A percentile compares a stretch with the other conserved stretches of the same genome.
phyloP scores from a whole-genome alignment of 371 early-diverging fungal genomes.

The Mucor mucedo region DNA sequence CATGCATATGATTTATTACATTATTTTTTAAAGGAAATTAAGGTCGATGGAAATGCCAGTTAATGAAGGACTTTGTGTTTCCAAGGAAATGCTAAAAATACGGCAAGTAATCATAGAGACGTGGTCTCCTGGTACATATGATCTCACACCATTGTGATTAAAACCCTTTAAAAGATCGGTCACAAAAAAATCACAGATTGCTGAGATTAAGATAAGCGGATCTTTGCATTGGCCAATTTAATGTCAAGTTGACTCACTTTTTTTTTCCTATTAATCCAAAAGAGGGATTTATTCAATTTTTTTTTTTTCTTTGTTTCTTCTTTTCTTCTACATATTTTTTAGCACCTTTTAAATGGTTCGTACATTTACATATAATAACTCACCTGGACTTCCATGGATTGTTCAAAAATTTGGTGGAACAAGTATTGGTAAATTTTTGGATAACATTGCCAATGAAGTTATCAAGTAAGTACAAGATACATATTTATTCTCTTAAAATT shows the following conservation, averaged over 20 bases:
- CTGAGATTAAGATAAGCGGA: conserved; percentile 17
- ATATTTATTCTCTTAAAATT: conserved; percentile 1
- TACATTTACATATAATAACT: conserved; percentile 28
- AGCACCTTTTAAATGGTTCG: conserved; percentile 16
- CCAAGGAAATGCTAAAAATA: too few relatives aligned
- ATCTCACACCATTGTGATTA: too few relatives aligned
- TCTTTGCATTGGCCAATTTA: conserved; percentile 24
- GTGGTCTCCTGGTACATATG: too few relatives aligned
- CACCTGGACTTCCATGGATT: conserved; percentile 60
- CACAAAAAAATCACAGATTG: too few relatives aligned
- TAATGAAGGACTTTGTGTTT: too few relatives aligned
- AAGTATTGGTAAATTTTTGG: conserved; percentile 82
- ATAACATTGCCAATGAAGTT: conserved; percentile 62
- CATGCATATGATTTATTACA: too few relatives aligned
- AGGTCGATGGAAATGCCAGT: too few relatives aligned
- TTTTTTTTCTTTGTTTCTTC: conserved; percentile 10
- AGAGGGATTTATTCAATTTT: background rate
- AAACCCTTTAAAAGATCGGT: too few relatives aligned
- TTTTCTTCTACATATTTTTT: conserved; percentile 8
- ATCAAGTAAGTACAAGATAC: conserved; percentile 49
- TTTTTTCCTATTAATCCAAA: conserved; percentile 12
- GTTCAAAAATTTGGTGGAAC: conserved; percentile 92
- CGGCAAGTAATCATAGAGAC: too few relatives aligned
- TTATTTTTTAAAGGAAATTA: too few relatives aligned
- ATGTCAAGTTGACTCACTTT: conserved; percentile 39